Base-by-base conservation (phyloP, 2,329 filamentous ascomycete genomes). In the Pseudopithomyces chartarum region DNA sequence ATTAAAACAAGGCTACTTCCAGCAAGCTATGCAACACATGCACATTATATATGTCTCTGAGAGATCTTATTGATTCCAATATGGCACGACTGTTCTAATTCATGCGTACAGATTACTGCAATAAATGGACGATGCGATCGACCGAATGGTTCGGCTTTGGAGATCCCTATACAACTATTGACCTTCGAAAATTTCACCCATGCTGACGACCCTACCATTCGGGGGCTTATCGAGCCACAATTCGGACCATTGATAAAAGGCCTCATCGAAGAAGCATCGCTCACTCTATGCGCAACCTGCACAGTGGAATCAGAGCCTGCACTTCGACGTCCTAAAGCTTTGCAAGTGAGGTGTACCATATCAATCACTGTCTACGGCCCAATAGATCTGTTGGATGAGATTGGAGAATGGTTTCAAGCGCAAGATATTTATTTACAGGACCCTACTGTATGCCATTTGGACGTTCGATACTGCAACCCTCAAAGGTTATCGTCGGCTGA, bases 361-460 rank as follows among this genome's bases (percentile, higher is more conserved):
- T 43, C 50, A 11, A 46, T 56, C 15, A 62, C 55, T 4, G 33
- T 64, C 5, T 62, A 58, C 44, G 66, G 66, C 15, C 58, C 61
- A 13, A 36, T 60, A 20, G 55, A 58, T 2, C 43, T 63, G 1
- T 62, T 62, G 38, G 61, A 64, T 10, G 23, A 46, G 12, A 50
- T 73, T 8, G 71, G 70, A 1, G 38, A 61, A 3, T 72, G 56
- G 43, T 55, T 69, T 1, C 59, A 61, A 11, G 36, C 57, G 6
- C 64, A 55, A 33, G 59, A 64, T 1, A 13, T 66, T 2, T 61
- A 57, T 33, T 29, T 61, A 13, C 53, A 61, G 36, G 59, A 61
- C 46, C 59, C 59, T 38, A n/a, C 12, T 29, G 23, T 3, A 4
- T 61, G 59, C 45, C 20, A 58, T 34, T 43, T 20, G 10, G 36